Evolutionary conservation across 2,329 filamentous ascomycete species (phyloP), one percentile per base, ranked within the genome.

Genomic region (Colletotrichum somersetense): DNA sequence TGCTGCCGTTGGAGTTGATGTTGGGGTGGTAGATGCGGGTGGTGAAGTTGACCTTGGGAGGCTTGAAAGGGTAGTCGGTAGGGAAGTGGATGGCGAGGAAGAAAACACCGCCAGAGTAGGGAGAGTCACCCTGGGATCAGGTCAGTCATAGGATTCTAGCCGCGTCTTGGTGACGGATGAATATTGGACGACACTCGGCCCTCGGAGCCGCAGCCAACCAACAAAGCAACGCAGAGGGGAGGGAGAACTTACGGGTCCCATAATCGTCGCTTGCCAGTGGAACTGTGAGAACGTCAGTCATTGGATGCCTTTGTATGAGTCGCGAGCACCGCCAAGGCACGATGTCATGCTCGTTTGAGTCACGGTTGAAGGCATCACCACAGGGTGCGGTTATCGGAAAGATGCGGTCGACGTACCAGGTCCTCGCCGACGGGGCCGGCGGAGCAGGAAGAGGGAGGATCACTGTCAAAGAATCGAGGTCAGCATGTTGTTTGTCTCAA

Each of bases 11-110:
- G 77, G 94, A 97, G 91, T 99, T 99, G 94, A 99, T 99, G 87
- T 99, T 99, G 80, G 96, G 96, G 87, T 99, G 96, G 85, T 99
- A 99, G 88, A 99, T 98, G 82, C 96, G 93, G 76, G 96, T 99
- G 79, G 95, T 98, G 90, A 99, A 99, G 92, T 98, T 98, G 86
- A 99, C 95, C 91, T 99, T 99, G 78, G 96, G 96, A 75, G 96
- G 96, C 92, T 99, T 99, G 90, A 99, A 99, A 53, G 96, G 96
- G 86, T 99, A 99, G 89, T 99, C 96, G 89, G 96, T 99, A 77
- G 96, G 96, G 89, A 99, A 98, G 87, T 98, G 95, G 82, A 99
- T 99, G 78, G 93, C 92, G 77, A 99, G 91, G 91, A 99, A 99
- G 90, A 99, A 99, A 78, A 99, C 96, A 81, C 96, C 96, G 83